Evolutionary conservation across 805 yeast genomes (phyloP).

Genomic region (Naumovozyma baii): DNA sequence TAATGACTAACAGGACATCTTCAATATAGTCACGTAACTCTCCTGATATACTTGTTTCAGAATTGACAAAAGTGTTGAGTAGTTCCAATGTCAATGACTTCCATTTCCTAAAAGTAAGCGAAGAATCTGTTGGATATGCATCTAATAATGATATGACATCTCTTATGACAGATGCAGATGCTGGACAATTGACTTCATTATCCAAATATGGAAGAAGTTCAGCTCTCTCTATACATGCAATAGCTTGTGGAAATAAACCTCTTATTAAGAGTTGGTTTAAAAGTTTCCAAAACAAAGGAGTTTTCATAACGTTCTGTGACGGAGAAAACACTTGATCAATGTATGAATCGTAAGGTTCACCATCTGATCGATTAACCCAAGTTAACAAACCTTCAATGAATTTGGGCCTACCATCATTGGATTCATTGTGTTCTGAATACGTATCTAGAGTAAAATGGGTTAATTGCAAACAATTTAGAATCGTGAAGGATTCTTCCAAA

Average conservation of each 20-base stretch:
- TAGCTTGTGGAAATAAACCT: conserved; percentile 52
- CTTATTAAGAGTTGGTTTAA: conserved; percentile 47
- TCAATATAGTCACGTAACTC: conserved; percentile 25
- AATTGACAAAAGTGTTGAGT: conserved; percentile 17
- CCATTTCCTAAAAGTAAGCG: conserved; percentile 32
- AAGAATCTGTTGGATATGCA: conserved; percentile 30
- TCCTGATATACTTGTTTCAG: conserved; percentile 17
- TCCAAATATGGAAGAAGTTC: conserved; percentile 11
- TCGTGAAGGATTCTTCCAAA: conserved; percentile 38
- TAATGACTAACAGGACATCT: conserved; percentile 27
- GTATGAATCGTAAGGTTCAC: conserved; percentile 48
- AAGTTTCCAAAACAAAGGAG: conserved; percentile 51
- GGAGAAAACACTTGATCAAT: conserved; percentile 35
- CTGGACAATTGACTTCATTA: conserved; percentile 11
- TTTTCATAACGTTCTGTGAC: conserved; percentile 27
- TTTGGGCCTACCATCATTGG: conserved; percentile 23
- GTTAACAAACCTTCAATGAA: conserved; percentile 38
- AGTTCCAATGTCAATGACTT: conserved; percentile 25
- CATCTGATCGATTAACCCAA: conserved; percentile 66
- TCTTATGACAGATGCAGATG: conserved; percentile 23
- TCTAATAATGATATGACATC: conserved; percentile 29
- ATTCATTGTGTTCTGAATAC: conserved; percentile 25
- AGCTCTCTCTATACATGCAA: conserved; percentile 27
- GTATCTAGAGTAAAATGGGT: conserved; percentile 29
- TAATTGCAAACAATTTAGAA: conserved; percentile 51